These are phyloP conservation scores for Phylloporus scabripes DNA, from an alignment of 768 basidiomycete species.

Conservation along the genomic window DNA sequence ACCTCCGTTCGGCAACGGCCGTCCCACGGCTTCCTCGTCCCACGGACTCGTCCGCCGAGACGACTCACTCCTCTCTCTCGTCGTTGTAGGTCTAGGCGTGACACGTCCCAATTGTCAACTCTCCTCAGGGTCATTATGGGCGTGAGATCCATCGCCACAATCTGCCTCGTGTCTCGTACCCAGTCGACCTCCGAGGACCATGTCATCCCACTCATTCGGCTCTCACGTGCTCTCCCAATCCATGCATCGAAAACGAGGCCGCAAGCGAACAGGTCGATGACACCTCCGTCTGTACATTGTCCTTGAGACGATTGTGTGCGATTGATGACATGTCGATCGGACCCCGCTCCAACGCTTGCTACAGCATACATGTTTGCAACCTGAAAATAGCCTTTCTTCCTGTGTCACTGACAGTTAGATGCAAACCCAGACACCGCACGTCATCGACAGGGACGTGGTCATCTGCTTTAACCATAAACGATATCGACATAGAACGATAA, in stretches of 20 bases:
- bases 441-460: background rate
- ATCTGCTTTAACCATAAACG: background rate
- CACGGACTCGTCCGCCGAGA: conserved; percentile 21
- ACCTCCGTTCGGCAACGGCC: conserved; percentile 27
- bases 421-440: too few species aligned
- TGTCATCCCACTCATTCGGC: conserved; percentile 1
- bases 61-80: background rate
- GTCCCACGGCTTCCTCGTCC: conserved; percentile 13
- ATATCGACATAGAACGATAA: background rate
- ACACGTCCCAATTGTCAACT: background rate
- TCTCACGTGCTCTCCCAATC: background rate
- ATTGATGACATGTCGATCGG: background rate
- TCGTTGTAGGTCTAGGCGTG: background rate
- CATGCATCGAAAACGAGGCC: too few species aligned
- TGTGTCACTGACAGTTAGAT: background rate
- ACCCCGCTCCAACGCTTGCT: too few species aligned
- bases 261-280: background rate
- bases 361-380: too few species aligned
- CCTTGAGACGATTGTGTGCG: background rate
- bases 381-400: background rate
- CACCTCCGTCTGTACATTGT: background rate
- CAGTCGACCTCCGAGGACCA: conserved; percentile 30
- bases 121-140: conserved; percentile 22
- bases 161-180: conserved; percentile 31
- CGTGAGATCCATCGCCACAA: conserved; percentile 25